Percentiles rank a stretch among this genome's conserved stretches.
These are phyloP conservation scores for Pythium pectinolyticum DNA, from an alignment of 352 stramenopile species.

Conservation along the genomic window DNA sequence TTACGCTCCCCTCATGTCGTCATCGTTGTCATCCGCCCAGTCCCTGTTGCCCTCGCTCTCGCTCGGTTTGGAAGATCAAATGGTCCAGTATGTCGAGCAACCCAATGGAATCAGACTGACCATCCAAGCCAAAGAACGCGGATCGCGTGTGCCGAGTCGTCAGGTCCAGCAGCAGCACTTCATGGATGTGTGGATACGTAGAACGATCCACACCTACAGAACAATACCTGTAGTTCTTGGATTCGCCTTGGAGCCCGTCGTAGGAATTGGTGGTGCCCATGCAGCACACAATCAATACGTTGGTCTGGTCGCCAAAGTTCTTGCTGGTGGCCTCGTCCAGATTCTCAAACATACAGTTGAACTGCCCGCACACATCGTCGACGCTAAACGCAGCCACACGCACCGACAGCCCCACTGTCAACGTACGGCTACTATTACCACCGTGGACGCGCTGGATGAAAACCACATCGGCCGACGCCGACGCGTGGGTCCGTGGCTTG, in stretches of 20 bases:
- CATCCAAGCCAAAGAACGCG: not conserved
- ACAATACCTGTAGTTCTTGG: not conserved
- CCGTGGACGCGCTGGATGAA: not conserved
- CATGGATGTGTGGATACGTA: not conserved
- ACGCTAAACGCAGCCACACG: not conserved
- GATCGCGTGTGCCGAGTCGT: not conserved
- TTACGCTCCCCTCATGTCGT: too few relatives aligned
- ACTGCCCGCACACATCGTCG: not conserved
- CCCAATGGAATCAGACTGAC: too few relatives aligned
- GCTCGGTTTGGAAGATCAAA: too few relatives aligned
- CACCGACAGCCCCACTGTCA: not conserved
- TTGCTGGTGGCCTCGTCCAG: not conserved
- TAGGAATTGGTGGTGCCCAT: too few relatives aligned
- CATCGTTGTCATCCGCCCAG: too few relatives aligned
- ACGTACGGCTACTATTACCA: conserved; percentile 10
- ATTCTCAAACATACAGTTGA: not conserved
- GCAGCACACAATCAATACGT: not conserved
- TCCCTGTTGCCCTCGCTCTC: too few relatives aligned
- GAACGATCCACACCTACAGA: not conserved
- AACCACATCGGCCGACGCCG: not conserved
- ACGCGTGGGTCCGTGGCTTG: not conserved
- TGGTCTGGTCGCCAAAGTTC: not conserved
- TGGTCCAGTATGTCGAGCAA: too few relatives aligned
- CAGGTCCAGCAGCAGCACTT: conserved; percentile 1
- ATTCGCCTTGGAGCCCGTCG: too few relatives aligned